Conservation (phyloP, 1,284 basidiomycete species). For the Ceratobasidium sp. region DNA sequence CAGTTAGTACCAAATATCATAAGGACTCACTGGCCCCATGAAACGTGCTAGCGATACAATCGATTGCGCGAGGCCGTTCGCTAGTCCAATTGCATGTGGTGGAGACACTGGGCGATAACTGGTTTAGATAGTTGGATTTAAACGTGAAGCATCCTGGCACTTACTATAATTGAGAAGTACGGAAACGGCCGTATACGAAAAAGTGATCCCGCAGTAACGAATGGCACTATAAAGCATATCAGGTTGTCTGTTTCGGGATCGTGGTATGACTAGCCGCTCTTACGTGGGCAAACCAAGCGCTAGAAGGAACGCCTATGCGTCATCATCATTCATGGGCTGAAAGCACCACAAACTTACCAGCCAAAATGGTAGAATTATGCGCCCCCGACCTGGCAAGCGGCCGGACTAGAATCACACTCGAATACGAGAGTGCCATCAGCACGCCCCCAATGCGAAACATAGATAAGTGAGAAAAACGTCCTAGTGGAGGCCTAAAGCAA, state of each 20-base stretch:
- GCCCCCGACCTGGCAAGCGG: slow-evolving; percentile 31
- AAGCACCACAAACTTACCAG: slow-evolving; percentile 72
- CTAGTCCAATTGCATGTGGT: slow-evolving; percentile 73
- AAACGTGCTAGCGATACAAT: slow-evolving; percentile 83
- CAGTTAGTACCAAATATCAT: slow-evolving; percentile 1
- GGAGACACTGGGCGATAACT: slow-evolving; percentile 69
- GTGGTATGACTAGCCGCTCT: slow-evolving; percentile 3
- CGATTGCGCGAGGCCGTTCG: slow-evolving; percentile 83
- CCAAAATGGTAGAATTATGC: slow-evolving; percentile 55
- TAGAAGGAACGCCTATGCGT: slow-evolving; percentile 69
- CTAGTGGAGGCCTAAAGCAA: slow-evolving; percentile 63
- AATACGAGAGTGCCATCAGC: slow-evolving; percentile 6
- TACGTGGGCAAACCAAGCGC: slow-evolving; percentile 50
- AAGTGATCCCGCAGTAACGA: slow-evolving; percentile 77
- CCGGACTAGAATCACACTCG: slow-evolving; percentile 3
- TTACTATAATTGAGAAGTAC: slow-evolving; percentile 74
- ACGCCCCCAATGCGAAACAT: slow-evolving; percentile 74
- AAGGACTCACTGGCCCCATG: slow-evolving; percentile 60
- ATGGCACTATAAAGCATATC: slow-evolving; percentile 70
- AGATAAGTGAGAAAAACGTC: slow-evolving; percentile 80
- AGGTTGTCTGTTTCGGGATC: slow-evolving; percentile 49
- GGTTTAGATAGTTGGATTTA: neutral
- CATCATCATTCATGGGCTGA: slow-evolving; percentile 47
- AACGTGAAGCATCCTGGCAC: slow-evolving; percentile 11
- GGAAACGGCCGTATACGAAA: slow-evolving; percentile 77